Conservation (phyloP, 176 grass and related monocot genomes). For the Coix lacrymajobi region DNA sequence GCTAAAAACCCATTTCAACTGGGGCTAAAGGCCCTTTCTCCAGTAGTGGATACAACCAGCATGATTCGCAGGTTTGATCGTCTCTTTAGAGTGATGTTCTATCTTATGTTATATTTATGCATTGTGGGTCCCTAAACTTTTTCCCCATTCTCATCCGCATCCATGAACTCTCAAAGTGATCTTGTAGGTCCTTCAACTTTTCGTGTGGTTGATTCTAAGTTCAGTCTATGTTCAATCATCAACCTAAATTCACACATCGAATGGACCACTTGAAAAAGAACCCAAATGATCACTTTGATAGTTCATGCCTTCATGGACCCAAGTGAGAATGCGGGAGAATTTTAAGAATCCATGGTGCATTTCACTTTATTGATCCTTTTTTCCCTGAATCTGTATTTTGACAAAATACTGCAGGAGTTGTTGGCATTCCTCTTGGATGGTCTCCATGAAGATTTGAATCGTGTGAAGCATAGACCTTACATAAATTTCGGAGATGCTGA, state of each 20-base stretch:
- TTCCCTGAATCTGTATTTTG: slow-evolving; percentile 14
- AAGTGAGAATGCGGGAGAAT: not conserved
- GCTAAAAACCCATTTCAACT: no score
- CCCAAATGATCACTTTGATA: not conserved
- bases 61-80: slow-evolving; percentile 87
- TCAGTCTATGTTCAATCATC: not conserved
- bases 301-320: not conserved
- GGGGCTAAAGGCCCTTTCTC: no score
- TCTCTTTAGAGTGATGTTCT: not conserved
- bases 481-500: slow-evolving; percentile 86
- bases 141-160: not conserved
- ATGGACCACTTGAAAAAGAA: not conserved
- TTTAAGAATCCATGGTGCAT: not conserved
- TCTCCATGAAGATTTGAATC: slow-evolving; percentile 97
- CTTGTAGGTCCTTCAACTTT: not conserved
- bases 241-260: not conserved
- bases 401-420: slow-evolving; percentile 58
- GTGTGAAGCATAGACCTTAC: slow-evolving; percentile 93
- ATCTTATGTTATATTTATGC: not conserved
- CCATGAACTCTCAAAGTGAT: not conserved
- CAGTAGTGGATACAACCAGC: slow-evolving; percentile 98
- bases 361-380: not conserved
- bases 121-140: not conserved
- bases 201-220: not conserved
- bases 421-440: slow-evolving; percentile 97